Evolutionary conservation across 495 filamentous ascomycete genomes (phyloP).

Genomic region (Hypomontagnella monticulosa): DNA sequence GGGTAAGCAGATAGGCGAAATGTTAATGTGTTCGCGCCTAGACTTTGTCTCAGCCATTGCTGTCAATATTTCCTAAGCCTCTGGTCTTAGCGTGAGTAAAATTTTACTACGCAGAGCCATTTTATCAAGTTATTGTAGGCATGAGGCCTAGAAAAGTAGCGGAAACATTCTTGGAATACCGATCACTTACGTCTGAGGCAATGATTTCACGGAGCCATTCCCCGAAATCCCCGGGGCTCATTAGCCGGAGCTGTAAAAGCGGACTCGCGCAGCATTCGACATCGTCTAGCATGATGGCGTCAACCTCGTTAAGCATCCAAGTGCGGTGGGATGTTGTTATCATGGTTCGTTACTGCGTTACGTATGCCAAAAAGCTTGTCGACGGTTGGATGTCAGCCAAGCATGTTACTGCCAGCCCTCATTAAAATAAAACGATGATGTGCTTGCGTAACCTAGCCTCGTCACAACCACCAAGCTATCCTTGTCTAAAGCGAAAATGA

Average conservation of each 20-base stretch:
- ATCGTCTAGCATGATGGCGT: conserved; percentile 34
- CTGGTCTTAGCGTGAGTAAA: not conserved
- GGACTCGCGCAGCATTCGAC: conserved; percentile 33
- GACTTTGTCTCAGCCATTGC: conserved; percentile 11
- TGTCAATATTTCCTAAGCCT: not conserved
- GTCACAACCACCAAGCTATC: not conserved
- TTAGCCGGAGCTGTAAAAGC: conserved; percentile 41
- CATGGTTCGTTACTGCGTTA: conserved; percentile 4
- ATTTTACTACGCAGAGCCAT: not conserved
- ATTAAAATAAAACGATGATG: conserved; percentile 34
- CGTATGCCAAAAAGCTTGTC: conserved; percentile 17
- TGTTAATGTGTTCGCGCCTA: conserved; percentile 15
- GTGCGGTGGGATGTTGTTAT: conserved; percentile 8
- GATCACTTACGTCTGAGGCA: conserved; percentile 9
- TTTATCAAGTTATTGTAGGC: not conserved
- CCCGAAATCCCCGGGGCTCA: conserved; percentile 29
- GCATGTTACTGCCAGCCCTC: conserved; percentile 4
- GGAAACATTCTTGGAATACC: conserved; percentile 4
- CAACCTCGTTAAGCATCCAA: conserved; percentile 25
- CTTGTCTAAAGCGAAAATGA: not conserved
- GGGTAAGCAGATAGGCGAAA: conserved; percentile 24
- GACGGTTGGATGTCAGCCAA: conserved; percentile 1
- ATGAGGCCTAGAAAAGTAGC: not conserved
- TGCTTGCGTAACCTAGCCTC: conserved; percentile 10
- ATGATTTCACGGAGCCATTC: conserved; percentile 21